Percentiles rank a stretch among this genome's conserved stretches.
Conservation (phyloP, 768 basidiomycete genomes). For the Gautieria morchelliformis region DNA sequence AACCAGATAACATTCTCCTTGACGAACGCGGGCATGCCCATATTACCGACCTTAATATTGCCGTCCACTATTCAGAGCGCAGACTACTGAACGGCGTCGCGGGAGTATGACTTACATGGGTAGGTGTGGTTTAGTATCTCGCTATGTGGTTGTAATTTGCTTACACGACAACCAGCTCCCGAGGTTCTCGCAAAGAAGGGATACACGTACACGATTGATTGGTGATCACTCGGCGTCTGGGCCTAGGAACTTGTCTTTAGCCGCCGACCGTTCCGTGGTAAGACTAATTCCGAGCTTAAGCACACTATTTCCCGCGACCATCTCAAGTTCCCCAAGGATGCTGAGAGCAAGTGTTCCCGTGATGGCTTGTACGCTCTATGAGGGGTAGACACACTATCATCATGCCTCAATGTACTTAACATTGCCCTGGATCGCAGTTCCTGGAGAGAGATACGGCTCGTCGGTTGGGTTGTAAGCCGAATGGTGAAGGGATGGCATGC, state of each 20-base stretch:
- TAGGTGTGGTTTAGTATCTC: conserved; percentile 35
- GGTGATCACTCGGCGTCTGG: conserved; percentile 97
- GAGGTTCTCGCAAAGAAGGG: conserved; percentile 85
- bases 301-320: conserved; percentile 85
- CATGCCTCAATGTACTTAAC: not conserved
- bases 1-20: conserved; percentile 95
- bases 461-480: conserved; percentile 73
- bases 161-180: conserved; percentile 25
- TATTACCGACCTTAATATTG: conserved; percentile 97
- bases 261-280: conserved; percentile 84
- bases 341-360: conserved; percentile 65
- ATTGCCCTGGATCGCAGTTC: conserved; percentile 37
- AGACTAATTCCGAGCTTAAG: conserved; percentile 87
- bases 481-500: conserved; percentile 65
- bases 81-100: conserved; percentile 83
- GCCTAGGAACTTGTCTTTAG: conserved; percentile 90
- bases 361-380: conserved; percentile 71
- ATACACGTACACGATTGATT: conserved; percentile 90
- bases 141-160: not conserved
- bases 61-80: conserved; percentile 88
- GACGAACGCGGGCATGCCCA: conserved; percentile 95
- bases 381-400: conserved; percentile 46
- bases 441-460: conserved; percentile 76
- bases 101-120: conserved; percentile 99
- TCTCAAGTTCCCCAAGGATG: conserved; percentile 86